A percentile compares a stretch with the other conserved stretches of the same genome.
phyloP scores from a whole-genome alignment of 306 rosid species.

The Quercus agrifolia region DNA sequence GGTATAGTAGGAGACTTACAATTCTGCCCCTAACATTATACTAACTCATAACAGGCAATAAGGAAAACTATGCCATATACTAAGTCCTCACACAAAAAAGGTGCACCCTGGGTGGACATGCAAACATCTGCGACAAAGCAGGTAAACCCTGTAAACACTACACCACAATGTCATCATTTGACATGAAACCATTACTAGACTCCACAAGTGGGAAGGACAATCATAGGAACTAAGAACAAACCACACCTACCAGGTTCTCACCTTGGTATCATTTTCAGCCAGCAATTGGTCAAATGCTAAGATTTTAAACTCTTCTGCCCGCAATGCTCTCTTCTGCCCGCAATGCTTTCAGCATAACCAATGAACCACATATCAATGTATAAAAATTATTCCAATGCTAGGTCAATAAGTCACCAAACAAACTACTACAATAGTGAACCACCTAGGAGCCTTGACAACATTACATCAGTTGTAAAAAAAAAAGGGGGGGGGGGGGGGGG shows the following conservation, averaged over 20 bases:
- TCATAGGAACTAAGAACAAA: background rate
- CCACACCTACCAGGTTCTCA: background rate
- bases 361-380: background rate
- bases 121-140: background rate
- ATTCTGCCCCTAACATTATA: too few species aligned
- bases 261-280: too few species aligned
- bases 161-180: background rate
- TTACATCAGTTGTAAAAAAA: background rate
- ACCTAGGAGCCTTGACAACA: background rate
- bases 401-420: background rate
- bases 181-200: background rate
- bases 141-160: background rate
- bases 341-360: background rate
- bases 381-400: background rate
- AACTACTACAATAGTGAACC: background rate
- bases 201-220: background rate
- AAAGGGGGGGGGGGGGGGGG: fast-evolving
- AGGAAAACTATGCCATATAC: background rate
- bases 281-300: too few species aligned
- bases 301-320: background rate
- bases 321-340: background rate
- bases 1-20: too few species aligned
- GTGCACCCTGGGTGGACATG: background rate
- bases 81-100: background rate
- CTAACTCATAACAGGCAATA: background rate